phyloP scores from a whole-genome alignment of 2,329 filamentous ascomycete species.

The Aspergillus viridinutans region DNA sequence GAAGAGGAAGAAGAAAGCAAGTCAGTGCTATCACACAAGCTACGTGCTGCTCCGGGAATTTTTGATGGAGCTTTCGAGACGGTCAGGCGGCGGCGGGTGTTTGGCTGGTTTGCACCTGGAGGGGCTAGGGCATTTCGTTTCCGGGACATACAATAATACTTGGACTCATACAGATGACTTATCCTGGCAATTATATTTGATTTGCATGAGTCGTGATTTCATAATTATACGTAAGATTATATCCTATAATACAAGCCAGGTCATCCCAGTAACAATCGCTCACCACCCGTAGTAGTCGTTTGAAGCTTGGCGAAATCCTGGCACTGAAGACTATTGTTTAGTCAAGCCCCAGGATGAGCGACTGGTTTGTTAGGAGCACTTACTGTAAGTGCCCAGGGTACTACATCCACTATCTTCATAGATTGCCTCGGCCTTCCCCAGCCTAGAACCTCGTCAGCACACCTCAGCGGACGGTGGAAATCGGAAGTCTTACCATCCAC shows the following conservation, averaged over 20 bases:
- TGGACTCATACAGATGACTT: neutral
- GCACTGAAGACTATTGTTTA: slow-evolving; percentile 13
- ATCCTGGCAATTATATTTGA: neutral
- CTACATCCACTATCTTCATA: slow-evolving; percentile 39
- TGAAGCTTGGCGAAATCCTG: slow-evolving; percentile 19
- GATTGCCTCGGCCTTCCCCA: slow-evolving; percentile 37
- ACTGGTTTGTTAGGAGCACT: slow-evolving; percentile 6
- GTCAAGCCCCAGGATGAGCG: neutral
- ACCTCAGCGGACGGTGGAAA: neutral
- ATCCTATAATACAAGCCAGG: neutral
- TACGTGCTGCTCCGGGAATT: slow-evolving; percentile 31
- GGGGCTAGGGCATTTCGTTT: slow-evolving; percentile 24
- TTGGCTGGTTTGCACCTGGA: slow-evolving; percentile 38
- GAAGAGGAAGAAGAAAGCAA: slow-evolving; percentile 6
- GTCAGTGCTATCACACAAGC: slow-evolving; percentile 9
- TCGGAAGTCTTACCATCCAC: slow-evolving; percentile 41
- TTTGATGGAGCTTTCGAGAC: slow-evolving; percentile 32
- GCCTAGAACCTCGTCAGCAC: slow-evolving; percentile 24
- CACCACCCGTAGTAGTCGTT: slow-evolving; percentile 12
- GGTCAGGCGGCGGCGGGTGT: slow-evolving; percentile 27
- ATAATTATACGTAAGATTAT: neutral
- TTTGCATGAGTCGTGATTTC: neutral
- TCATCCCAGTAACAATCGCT: neutral
- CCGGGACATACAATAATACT: neutral
- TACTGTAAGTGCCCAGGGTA: slow-evolving; percentile 25